Evolutionary conservation across 257 asterid species (phyloP).

Genomic region (Orobanche coerulescens): DNA sequence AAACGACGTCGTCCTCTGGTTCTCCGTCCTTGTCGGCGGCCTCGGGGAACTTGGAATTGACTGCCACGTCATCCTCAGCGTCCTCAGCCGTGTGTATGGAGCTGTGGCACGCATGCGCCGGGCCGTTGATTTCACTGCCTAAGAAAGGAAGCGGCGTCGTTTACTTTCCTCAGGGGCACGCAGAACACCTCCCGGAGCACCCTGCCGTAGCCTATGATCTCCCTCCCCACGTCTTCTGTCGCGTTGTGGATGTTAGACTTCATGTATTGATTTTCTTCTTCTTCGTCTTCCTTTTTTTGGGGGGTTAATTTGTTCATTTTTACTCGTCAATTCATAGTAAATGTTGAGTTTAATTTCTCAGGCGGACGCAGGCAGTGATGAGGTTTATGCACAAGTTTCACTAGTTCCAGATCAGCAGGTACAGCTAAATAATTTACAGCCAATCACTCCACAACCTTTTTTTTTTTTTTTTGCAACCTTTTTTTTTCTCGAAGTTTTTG

Average conservation of each 20-base stretch:
- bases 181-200: slow-evolving; percentile 58
- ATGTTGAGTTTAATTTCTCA: slow-evolving; percentile 20
- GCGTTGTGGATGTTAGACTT: slow-evolving; percentile 86
- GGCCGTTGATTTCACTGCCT: slow-evolving; percentile 89
- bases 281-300: background rate
- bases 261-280: slow-evolving; percentile 39
- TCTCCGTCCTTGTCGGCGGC: slow-evolving; percentile 34
- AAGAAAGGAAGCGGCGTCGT: slow-evolving; percentile 79
- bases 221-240: slow-evolving; percentile 84
- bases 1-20: slow-evolving; percentile 29
- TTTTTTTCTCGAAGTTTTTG: background rate
- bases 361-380: slow-evolving; percentile 87
- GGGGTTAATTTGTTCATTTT: slow-evolving; percentile 10
- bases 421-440: slow-evolving; percentile 16
- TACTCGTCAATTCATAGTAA: background rate
- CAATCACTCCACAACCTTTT: slow-evolving; percentile 11
- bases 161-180: slow-evolving; percentile 91
- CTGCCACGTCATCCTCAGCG: slow-evolving; percentile 20
- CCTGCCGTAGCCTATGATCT: slow-evolving; percentile 45
- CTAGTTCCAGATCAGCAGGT: slow-evolving; percentile 79
- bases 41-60: slow-evolving; percentile 29
- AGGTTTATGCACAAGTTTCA: slow-evolving; percentile 84
- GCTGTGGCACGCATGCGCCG: slow-evolving; percentile 99
- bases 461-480: background rate
- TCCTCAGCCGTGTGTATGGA: slow-evolving; percentile 71